Evolutionary conservation across 1,284 basidiomycete species (phyloP), one percentile per base, ranked within the genome.

Genomic region (Heliocybe sulcata): DNA sequence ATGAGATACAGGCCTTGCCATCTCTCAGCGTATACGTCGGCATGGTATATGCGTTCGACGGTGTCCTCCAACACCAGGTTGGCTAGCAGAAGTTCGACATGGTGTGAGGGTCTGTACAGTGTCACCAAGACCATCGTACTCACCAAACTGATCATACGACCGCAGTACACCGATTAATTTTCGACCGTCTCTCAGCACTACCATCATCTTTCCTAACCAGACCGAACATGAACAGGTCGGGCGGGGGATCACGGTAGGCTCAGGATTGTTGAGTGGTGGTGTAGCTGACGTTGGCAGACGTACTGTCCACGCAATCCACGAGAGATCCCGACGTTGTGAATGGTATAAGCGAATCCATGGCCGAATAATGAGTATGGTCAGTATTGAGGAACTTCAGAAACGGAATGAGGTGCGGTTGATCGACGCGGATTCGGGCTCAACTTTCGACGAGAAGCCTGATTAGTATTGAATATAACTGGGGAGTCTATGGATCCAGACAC

Each of bases 111-210:
- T 25, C 9, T 35, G 23, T 25, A 19, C 52, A 42, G 16, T 6
- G 4, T 8, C 38, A 20, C n/a, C 8, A 42, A 42, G 38, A 42
- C 3, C 19, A 49, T 42, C 26, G 19, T 48, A 70, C 90, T 64
- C 71, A 98, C 96, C 96, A 66, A 98, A 99, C 69, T 99, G 97
- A 76, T 99, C 97, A 70, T 99, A 99, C 22, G 94, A 97, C 55
- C 97, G 79, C 62, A 99, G 75, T 31, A 99, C 94, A 31, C 97
- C 97, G 63, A 98, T 90, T 45, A 98, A 80, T 72, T 98, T 99
- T 64, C 94, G 80, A 53, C 97, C 97, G 69, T 99, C 97, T 69
- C 97, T 82, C 57, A 99, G 78, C 62, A 98, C 85, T 54, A 98
- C 95, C 55, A 99, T 81, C 83, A 99, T 96, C 84, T 98, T 99